phyloP scores from a whole-genome alignment of 1,139 yeast species.

The Zygoascus meyerae region DNA sequence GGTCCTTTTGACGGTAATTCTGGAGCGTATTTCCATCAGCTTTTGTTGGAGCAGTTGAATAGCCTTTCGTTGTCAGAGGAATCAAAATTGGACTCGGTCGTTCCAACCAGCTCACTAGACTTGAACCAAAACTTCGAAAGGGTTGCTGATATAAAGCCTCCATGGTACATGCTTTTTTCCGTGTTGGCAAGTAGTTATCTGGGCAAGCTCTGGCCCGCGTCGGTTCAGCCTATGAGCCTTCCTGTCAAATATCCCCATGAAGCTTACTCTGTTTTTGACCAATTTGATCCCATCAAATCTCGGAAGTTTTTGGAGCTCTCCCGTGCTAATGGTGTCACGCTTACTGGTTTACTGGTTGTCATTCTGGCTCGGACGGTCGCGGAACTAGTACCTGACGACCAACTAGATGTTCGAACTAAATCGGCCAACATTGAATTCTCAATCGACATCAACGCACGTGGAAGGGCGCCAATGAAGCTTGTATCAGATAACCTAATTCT shows the following conservation, averaged over 20 bases:
- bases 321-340: conserved; percentile 9
- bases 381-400: background rate
- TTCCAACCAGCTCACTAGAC: conserved; percentile 1
- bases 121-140: conserved; percentile 15
- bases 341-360: conserved; percentile 14
- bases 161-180: conserved; percentile 7
- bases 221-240: background rate
- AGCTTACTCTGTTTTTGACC: conserved; percentile 14
- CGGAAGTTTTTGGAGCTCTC: conserved; percentile 11
- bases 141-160: conserved; percentile 15
- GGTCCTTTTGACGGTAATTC: conserved; percentile 22
- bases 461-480: background rate
- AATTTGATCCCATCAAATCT: conserved; percentile 10
- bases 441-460: conserved; percentile 2
- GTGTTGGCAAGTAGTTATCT: conserved; percentile 1
- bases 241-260: conserved; percentile 12
- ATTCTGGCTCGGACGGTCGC: background rate
- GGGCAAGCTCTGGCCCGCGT: conserved; percentile 1
- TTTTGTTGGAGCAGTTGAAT: conserved; percentile 14
- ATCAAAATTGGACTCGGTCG: background rate
- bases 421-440: background rate
- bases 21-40: conserved; percentile 21
- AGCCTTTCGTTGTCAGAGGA: no score
- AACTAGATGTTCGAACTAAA: background rate
- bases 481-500: background rate